Evolutionary conservation across 2,329 filamentous ascomycete genomes (phyloP).

Genomic region (Plectosphaerella cucumerina): DNA sequence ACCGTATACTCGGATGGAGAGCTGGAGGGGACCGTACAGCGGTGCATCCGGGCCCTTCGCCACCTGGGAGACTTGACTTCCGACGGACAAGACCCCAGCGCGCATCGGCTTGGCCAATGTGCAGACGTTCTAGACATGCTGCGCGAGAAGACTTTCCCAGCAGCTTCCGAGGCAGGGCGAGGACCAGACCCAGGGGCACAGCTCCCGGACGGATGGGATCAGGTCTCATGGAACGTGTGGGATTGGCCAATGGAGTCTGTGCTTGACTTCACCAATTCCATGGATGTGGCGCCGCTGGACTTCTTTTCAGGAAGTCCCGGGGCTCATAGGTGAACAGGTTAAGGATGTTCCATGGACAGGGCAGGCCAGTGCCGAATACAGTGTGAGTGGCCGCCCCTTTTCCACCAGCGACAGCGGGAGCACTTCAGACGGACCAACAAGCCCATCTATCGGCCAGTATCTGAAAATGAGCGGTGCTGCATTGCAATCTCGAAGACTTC

Average conservation of each 20-base stretch:
- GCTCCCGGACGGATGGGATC: slow-evolving; percentile 13
- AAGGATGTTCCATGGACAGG: no score
- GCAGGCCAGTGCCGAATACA: no score
- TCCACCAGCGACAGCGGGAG: no score
- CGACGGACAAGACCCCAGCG: slow-evolving; percentile 7
- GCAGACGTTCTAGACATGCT: slow-evolving; percentile 16
- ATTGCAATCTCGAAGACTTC: no score
- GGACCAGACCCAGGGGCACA: slow-evolving; percentile 1
- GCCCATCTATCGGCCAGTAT: no score
- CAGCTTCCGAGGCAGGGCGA: not conserved
- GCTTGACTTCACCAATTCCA: slow-evolving; percentile 17
- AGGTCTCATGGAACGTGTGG: slow-evolving; percentile 18
- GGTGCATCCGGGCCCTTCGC: slow-evolving; percentile 11
- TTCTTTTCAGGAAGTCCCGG: slow-evolving; percentile 1
- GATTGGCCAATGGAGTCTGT: slow-evolving; percentile 21
- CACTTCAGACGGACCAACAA: no score
- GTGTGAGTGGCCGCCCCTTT: no score
- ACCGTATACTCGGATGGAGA: slow-evolving; percentile 2
- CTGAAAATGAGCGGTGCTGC: no score
- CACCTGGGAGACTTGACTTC: slow-evolving; percentile 6
- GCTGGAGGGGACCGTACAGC: slow-evolving; percentile 11
- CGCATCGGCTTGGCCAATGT: slow-evolving; percentile 10
- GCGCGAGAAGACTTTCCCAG: slow-evolving; percentile 14
- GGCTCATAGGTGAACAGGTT: no score
- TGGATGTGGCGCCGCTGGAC: slow-evolving; percentile 17